Evolutionary conservation across 2,329 filamentous ascomycete species (phyloP).

Genomic region (Xylariaceae sp.): DNA sequence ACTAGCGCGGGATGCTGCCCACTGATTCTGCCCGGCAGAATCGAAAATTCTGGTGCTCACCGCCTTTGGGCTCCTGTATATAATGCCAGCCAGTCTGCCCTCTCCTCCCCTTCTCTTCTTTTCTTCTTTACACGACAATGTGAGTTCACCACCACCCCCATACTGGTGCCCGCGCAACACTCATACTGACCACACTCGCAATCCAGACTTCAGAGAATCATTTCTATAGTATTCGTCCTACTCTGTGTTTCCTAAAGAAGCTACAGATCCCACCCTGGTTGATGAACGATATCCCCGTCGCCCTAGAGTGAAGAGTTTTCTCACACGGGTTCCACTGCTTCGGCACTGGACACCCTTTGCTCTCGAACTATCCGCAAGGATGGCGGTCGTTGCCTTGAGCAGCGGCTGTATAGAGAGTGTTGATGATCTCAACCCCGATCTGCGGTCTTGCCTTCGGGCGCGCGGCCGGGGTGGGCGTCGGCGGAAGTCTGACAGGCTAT

Average conservation of each 20-base stretch:
- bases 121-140: constrained; percentile 61
- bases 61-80: constrained; percentile 30
- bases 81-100: constrained; percentile 35
- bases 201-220: constrained; percentile 66
- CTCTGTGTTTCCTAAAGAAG: constrained; percentile 91
- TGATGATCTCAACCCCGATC: constrained; percentile 88
- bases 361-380: constrained; percentile 62
- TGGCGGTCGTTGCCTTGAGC: constrained; percentile 44
- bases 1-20: too few species aligned
- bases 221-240: constrained; percentile 96
- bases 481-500: constrained; percentile 84
- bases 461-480: constrained; percentile 74
- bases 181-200: constrained; percentile 12
- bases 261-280: constrained; percentile 93
- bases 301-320: constrained; percentile 80
- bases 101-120: constrained; percentile 39
- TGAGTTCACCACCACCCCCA: constrained; percentile 44
- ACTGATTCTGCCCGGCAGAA: background rate
- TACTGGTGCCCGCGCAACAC: constrained; percentile 11
- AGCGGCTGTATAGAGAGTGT: constrained; percentile 74
- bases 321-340: constrained; percentile 35
- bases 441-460: constrained; percentile 73
- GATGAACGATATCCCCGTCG: constrained; percentile 86
- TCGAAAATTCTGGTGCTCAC: constrained; percentile 9
- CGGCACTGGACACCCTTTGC: constrained; percentile 40